Evolutionary conservation across 2,329 filamentous ascomycete genomes (phyloP).

Genomic region (Alternaria dauci): DNA sequence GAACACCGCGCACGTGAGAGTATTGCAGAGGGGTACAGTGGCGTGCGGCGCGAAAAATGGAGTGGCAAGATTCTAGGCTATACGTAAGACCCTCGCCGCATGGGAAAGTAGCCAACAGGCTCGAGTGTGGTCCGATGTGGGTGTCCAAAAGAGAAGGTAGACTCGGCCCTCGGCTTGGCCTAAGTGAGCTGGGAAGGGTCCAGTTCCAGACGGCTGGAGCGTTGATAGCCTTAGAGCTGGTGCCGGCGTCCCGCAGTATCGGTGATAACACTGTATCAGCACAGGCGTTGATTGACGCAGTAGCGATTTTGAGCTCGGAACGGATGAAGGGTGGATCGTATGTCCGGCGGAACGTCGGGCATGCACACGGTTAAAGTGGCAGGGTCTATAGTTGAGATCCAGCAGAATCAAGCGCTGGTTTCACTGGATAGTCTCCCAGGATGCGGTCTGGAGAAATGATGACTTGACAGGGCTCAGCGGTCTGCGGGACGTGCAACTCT

Average conservation of each 20-base stretch:
- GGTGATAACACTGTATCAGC: conserved; percentile 22
- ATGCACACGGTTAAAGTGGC: conserved; percentile 17
- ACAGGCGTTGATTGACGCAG: conserved; percentile 23
- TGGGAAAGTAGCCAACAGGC: conserved; percentile 33
- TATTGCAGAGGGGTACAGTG: conserved; percentile 37
- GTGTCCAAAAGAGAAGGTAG: conserved; percentile 17
- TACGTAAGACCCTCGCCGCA: conserved; percentile 29
- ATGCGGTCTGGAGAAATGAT: conserved; percentile 1
- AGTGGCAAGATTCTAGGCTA: conserved; percentile 24
- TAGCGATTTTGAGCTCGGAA: conserved; percentile 22
- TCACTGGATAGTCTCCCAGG: conserved; percentile 13
- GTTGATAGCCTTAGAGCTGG: conserved; percentile 26
- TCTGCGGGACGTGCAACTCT: conserved; percentile 21
- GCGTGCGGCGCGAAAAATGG: conserved; percentile 28
- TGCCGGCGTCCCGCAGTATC: conserved; percentile 28
- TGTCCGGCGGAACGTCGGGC: conserved; percentile 12
- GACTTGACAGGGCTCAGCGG: conserved; percentile 7
- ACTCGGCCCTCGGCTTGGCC: conserved; percentile 26
- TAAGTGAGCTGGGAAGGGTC: conserved; percentile 34
- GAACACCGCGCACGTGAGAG: conserved; percentile 40
- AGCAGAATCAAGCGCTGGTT: conserved; percentile 8
- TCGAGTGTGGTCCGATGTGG: conserved; percentile 28
- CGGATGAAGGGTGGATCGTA: conserved; percentile 15
- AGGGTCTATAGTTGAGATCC: conserved; percentile 3
- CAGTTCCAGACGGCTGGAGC: conserved; percentile 31